Evolutionary conservation across 257 asterid genomes (phyloP).

Genomic region (Linaria vulgaris): DNA sequence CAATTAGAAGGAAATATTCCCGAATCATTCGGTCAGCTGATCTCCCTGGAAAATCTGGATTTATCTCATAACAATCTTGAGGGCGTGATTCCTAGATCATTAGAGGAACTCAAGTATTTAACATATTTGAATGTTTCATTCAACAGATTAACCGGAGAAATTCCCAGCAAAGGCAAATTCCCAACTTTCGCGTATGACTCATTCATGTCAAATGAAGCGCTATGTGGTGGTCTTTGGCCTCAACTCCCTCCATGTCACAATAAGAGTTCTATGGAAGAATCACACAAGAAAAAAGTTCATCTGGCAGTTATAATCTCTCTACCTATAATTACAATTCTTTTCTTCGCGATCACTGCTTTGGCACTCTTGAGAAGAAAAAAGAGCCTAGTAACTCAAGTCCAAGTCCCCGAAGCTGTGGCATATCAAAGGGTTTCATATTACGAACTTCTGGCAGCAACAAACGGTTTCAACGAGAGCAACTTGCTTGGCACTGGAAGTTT

Average conservation of each 20-base stretch:
- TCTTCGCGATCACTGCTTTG: background rate
- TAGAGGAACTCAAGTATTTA: background rate
- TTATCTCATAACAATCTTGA: constrained; percentile 8
- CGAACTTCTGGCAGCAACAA: too few relatives aligned
- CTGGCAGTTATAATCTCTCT: background rate
- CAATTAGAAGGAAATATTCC: constrained; percentile 12
- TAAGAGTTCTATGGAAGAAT: background rate
- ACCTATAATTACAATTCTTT: background rate
- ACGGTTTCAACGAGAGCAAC: too few relatives aligned
- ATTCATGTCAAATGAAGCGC: constrained; percentile 8
- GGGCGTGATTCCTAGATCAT: background rate
- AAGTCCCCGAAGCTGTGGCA: too few relatives aligned
- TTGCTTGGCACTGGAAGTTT: too few relatives aligned
- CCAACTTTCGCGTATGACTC: background rate
- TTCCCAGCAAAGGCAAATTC: background rate
- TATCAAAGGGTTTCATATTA: too few relatives aligned
- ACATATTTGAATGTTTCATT: background rate
- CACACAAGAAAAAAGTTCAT: background rate
- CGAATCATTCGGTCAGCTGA: background rate
- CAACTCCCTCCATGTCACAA: constrained; percentile 12
- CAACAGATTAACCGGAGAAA: constrained; percentile 4
- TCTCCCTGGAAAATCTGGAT: constrained; percentile 10
- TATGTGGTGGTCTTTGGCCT: constrained; percentile 12
- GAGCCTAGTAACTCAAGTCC: too few relatives aligned
- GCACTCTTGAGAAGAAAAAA: too few relatives aligned